Conservation (phyloP, 2,329 filamentous ascomycete species). For the Colletotrichum tofieldiae region DNA sequence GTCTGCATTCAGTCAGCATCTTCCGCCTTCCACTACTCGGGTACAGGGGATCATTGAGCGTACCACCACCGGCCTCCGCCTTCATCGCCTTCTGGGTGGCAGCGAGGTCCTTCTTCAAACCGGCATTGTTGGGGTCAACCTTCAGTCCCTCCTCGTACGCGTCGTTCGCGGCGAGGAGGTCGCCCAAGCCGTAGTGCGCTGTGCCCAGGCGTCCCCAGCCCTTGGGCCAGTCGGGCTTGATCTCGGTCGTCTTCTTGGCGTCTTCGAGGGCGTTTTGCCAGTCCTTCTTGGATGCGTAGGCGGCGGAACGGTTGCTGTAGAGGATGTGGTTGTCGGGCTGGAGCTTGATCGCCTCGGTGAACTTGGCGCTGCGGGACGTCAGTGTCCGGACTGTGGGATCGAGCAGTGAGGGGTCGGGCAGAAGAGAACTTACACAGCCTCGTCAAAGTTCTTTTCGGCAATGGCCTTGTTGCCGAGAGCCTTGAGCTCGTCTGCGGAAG, state of each 20-base stretch:
- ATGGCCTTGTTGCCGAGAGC: constrained; percentile 99
- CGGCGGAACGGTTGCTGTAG: constrained; percentile 95
- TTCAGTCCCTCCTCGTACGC: constrained; percentile 97
- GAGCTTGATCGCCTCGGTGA: constrained; percentile 91
- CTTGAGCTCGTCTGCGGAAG: constrained; percentile 86
- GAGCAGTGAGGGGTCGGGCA: too few relatives aligned
- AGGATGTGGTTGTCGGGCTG: constrained; percentile 95
- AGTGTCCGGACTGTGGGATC: constrained; percentile 20
- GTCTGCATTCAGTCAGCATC: constrained; percentile 46
- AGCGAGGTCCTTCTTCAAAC: constrained; percentile 89
- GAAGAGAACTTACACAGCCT: constrained; percentile 83
- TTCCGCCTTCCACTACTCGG: too few relatives aligned
- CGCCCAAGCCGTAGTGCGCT: constrained; percentile 88
- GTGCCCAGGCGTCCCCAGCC: constrained; percentile 95
- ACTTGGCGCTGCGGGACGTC: constrained; percentile 80
- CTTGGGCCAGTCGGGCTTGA: constrained; percentile 99
- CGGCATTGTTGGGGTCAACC: constrained; percentile 90
- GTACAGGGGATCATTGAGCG: neutral
- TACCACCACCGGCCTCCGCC: constrained; percentile 69
- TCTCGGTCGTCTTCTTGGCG: constrained; percentile 91
- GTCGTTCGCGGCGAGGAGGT: constrained; percentile 87
- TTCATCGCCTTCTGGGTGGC: constrained; percentile 92
- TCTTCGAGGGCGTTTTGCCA: constrained; percentile 89
- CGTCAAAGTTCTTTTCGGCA: constrained; percentile 95
- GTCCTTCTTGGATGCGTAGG: constrained; percentile 89